Evolutionary conservation across 257 asterid species (phyloP), one percentile per base, ranked within the genome.

Genomic region (Nicotiana knightiana): DNA sequence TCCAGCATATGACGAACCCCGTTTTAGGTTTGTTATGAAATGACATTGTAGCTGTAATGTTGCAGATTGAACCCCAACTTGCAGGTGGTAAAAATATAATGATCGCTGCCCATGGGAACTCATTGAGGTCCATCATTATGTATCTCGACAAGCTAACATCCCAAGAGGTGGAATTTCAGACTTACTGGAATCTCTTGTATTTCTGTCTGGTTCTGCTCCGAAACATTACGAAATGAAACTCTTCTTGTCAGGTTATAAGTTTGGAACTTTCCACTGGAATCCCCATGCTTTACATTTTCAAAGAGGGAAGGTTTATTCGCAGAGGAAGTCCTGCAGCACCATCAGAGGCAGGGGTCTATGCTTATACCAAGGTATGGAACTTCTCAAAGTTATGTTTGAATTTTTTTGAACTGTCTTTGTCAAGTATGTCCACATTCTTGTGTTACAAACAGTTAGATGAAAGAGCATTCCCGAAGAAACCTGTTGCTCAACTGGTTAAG

Each of bases 41-140:
- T 67, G 79, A 79, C 82, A 9, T 59, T 83, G 59, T 84, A 65
- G 79, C 15, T 82, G 35, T 75, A 35, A 73, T 90, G 58, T 26
- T 91, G 87, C 93, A 96, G 98, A 94, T 94, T 82, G 97, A 90
- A 85, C 98, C 98, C 59, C 90, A 90, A 88, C 96, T 96, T 79
- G 85, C 83, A 54, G 75, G 86, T 33, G 99, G 98, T 67, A 92
- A 94, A 84, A 90, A 96, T 76, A 91, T 96, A 65, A 93, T 94
- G 98, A 94, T 96, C 84, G 98, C 98, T 21, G 99, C 99, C 21
- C 99, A 96, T 81, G 99, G 98, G 37, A 96, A 96, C 84, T 96
- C 99, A 6, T 90, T 96, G 86, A 91, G 99, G 91, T 96, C 99
- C 68, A 96, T 96, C 87, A 96, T 94, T 58, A 94, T 94, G 99